Conservation (phyloP, 1,284 basidiomycete species). For the Ganoderma resinaceum region DNA sequence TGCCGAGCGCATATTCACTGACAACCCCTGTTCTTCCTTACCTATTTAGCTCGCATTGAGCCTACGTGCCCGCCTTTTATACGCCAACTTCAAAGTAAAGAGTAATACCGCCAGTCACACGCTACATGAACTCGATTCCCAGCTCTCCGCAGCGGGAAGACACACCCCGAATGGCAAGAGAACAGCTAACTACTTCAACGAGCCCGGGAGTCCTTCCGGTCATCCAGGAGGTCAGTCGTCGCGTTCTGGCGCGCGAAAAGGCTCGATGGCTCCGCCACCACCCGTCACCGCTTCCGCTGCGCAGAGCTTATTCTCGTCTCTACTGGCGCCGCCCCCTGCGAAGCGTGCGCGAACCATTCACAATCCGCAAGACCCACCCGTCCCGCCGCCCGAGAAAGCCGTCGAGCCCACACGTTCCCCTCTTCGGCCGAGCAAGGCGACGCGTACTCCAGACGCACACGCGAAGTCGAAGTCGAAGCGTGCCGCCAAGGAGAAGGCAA, state of each 20-base stretch:
- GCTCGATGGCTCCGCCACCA: constrained; percentile 59
- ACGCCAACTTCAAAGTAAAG: constrained; percentile 81
- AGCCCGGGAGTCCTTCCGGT: constrained; percentile 40
- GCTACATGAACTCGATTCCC: constrained; percentile 73
- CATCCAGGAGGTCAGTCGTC: constrained; percentile 29
- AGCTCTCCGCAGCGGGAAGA: constrained; percentile 36
- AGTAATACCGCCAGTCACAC: constrained; percentile 71
- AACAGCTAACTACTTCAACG: constrained; percentile 51
- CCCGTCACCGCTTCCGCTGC: constrained; percentile 47
- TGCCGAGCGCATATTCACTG: constrained; percentile 26
- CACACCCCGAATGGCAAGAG: constrained; percentile 47
- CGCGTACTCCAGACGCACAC: constrained; percentile 41
- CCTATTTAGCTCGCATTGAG: constrained; percentile 71
- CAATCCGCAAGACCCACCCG: constrained; percentile 73
- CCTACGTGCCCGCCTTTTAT: constrained; percentile 76
- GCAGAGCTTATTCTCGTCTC: constrained; percentile 73
- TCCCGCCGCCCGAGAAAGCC: constrained; percentile 55
- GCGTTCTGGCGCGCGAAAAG: constrained; percentile 43
- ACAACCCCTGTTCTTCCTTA: constrained; percentile 47
- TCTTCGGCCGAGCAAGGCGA: constrained; percentile 33
- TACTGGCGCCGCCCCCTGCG: constrained; percentile 74
- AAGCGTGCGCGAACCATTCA: constrained; percentile 78
- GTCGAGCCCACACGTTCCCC: constrained; percentile 35
- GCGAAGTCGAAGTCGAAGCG: constrained; percentile 38
- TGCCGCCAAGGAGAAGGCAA: constrained; percentile 43